Conservation (phyloP, 2,329 filamentous ascomycete species). For the Trichoderma brevicompactum region DNA sequence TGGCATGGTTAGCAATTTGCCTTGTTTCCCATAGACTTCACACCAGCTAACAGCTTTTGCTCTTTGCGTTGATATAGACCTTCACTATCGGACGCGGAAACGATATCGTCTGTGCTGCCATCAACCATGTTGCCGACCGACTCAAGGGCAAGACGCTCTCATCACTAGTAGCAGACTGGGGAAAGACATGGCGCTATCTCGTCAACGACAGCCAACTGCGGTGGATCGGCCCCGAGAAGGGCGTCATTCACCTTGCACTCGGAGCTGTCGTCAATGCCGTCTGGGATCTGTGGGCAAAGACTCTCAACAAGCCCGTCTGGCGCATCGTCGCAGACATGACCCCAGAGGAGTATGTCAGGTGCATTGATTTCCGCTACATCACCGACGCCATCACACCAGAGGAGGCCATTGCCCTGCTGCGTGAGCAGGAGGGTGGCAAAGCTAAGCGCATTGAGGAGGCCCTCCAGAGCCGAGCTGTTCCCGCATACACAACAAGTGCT, state of each 20-base stretch:
- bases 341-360: constrained; percentile 81
- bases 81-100: constrained; percentile 90
- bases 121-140: constrained; percentile 75
- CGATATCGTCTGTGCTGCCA: constrained; percentile 87
- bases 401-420: constrained; percentile 75
- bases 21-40: neutral
- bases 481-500: constrained; percentile 87
- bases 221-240: constrained; percentile 94
- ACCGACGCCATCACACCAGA: constrained; percentile 89
- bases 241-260: constrained; percentile 89
- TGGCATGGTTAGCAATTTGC: constrained; percentile 65
- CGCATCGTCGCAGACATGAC: constrained; percentile 87
- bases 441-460: constrained; percentile 73
- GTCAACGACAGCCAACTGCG: constrained; percentile 88
- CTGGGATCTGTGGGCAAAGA: constrained; percentile 96
- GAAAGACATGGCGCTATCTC: constrained; percentile 87
- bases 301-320: constrained; percentile 86
- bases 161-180: constrained; percentile 79
- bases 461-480: constrained; percentile 73
- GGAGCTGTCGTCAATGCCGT: constrained; percentile 88
- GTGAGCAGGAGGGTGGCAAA: constrained; percentile 69
- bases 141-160: constrained; percentile 76
- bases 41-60: neutral
- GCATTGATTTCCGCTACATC: constrained; percentile 95
- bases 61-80: constrained; percentile 49